Evolutionary conservation across 129 eudicot species (phyloP).

Genomic region (Saposhnikovia divaricata): DNA sequence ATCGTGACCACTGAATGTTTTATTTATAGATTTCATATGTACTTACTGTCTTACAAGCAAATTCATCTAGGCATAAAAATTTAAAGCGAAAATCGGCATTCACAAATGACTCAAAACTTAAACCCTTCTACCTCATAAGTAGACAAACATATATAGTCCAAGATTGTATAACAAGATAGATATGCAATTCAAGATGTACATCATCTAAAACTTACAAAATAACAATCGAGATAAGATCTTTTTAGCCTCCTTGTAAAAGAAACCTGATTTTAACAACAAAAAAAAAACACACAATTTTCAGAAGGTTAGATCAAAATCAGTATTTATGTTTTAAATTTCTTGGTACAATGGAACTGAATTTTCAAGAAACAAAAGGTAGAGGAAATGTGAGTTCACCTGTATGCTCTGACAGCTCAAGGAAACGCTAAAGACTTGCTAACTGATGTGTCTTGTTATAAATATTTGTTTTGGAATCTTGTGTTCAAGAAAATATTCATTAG

Average conservation of each 20-base stretch:
- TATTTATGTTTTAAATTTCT: background rate
- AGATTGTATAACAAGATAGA: background rate
- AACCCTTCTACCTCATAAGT: background rate
- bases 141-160: background rate
- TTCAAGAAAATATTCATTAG: background rate
- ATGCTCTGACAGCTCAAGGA: background rate
- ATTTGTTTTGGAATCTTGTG: background rate
- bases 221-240: background rate
- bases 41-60: no score
- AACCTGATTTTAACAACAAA: background rate
- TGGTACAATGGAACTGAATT: background rate
- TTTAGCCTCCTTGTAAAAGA: background rate
- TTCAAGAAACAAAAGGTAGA: background rate
- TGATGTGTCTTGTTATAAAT: background rate
- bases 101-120: background rate
- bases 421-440: background rate
- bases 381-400: background rate
- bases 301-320: background rate
- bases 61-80: background rate
- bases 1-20: no score
- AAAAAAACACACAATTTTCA: background rate
- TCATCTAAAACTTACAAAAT: background rate
- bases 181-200: background rate
- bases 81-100: background rate
- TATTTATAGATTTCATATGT: no score